phyloP scores from a whole-genome alignment of 139 green algal species.

The Chlamydomonas sp. region DNA sequence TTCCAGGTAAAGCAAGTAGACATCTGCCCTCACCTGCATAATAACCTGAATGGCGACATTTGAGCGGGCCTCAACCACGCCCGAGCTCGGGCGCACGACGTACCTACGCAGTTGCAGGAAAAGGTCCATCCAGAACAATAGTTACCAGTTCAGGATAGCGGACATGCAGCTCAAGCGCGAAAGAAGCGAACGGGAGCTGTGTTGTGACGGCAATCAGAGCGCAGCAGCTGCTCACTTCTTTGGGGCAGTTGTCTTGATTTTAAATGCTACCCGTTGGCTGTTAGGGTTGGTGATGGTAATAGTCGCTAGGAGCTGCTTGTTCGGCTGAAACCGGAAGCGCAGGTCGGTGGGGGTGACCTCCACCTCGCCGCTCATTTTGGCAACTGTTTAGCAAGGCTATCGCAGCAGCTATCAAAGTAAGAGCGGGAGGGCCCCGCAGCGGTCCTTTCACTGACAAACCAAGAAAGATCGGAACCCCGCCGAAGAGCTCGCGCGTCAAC shows the following conservation, averaged over 20 bases:
- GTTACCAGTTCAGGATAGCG: too few relatives aligned
- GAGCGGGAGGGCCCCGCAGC: too few relatives aligned
- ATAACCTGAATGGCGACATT: constrained; percentile 64
- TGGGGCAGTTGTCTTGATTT: constrained; percentile 68
- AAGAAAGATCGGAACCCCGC: too few relatives aligned
- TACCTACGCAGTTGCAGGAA: constrained; percentile 25
- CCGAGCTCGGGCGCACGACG: constrained; percentile 68
- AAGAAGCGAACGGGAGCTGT: too few relatives aligned
- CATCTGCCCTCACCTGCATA: constrained; percentile 46
- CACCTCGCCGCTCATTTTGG: not conserved
- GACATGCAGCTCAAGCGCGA: too few relatives aligned
- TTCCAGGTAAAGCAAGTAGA: not conserved
- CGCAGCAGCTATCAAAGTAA: too few relatives aligned
- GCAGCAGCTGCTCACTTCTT: constrained; percentile 37
- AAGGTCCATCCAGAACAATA: too few relatives aligned
- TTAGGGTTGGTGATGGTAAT: constrained; percentile 61
- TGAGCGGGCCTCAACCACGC: constrained; percentile 50
- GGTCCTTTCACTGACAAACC: too few relatives aligned
- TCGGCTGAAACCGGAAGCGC: constrained; percentile 51
- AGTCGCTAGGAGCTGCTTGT: constrained; percentile 65
- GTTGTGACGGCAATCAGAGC: too few relatives aligned
- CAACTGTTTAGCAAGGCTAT: too few relatives aligned
- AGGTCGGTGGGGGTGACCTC: constrained; percentile 31
- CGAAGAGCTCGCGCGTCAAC: too few relatives aligned
- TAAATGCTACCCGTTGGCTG: constrained; percentile 55